Base-by-base conservation (phyloP, 768 basidiomycete species). In the Leccinum pellstonianum region DNA sequence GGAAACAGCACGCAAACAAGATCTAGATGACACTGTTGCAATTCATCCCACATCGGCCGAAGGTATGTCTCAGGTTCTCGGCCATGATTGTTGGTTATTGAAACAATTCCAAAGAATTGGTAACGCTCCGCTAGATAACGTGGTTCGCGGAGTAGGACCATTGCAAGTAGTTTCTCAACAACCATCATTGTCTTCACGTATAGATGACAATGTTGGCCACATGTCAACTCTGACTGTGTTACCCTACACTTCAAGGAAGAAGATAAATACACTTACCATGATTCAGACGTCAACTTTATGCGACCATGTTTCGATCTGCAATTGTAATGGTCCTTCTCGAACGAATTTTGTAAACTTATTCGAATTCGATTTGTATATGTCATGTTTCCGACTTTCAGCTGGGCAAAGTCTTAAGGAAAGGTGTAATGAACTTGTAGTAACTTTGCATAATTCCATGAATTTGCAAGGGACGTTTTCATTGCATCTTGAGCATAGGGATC, bases 11-110 rank as follows among this genome's bases (percentile, higher is more conserved):
- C 83, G 81, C 23, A 94, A 95, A 77, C 73, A 81, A 67, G 90
- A 96, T 67, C 73, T 96, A 53, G 94, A 95, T 67, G 84, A 91
- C 66, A 93, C 90, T 2, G 90, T 95, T 31, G 94, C 94, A 11
- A 96, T 96, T 62, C 94, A 95, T 74, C 93, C 93, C 41, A 93
- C 91, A 2, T 91, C 87, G 14, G 87, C 81, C 43, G 90, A 92
- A 79, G 90, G 90, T 90, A 64, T 38, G 83, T 75, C 53, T 29
- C 29, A n/a, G 19, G 31, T 14, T 48, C 27, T 53, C 33, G 46
- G 10, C 17, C 35, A 41, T 29, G 50, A 56, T 49, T 3, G 55
- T 37, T 15, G 37, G 47, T 59, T 57, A 60, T 59, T 75, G 52
- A 2, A 41, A 9, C 31, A 55, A 37, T 56, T 54, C 21, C 64